Evolutionary conservation across 306 rosid species (phyloP).

Genomic region (Rosa chinensis): DNA sequence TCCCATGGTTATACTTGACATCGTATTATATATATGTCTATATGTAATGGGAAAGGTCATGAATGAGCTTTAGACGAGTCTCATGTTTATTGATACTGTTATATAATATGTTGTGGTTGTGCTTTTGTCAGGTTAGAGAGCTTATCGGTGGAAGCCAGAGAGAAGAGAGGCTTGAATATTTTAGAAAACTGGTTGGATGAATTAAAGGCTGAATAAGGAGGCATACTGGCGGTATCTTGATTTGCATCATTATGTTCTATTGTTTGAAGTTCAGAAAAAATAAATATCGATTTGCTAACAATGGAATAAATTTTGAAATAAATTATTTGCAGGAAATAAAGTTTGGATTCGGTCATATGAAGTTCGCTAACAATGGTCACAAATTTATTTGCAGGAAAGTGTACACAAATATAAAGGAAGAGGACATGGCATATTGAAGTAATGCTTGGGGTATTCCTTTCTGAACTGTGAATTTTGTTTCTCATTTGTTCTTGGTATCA

Average conservation of each 20-base stretch:
- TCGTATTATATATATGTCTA: not conserved
- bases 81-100: not conserved
- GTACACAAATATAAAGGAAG: too few relatives aligned
- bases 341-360: too few relatives aligned
- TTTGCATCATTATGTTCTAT: slow-evolving; percentile 69
- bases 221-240: slow-evolving; percentile 98
- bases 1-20: not conserved
- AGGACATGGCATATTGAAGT: too few relatives aligned
- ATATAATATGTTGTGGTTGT: not conserved
- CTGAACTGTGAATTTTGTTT: too few relatives aligned
- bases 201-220: slow-evolving; percentile 69
- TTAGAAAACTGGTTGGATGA: slow-evolving; percentile 86
- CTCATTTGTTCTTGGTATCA: too few relatives aligned
- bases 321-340: too few relatives aligned
- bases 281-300: too few relatives aligned
- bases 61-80: not conserved
- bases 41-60: not conserved
- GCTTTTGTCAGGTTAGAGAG: slow-evolving; percentile 71
- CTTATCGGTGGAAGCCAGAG: slow-evolving; percentile 99
- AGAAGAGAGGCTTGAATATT: slow-evolving; percentile 82
- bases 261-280: not conserved
- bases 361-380: too few relatives aligned
- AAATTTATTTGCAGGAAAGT: too few relatives aligned
- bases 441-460: too few relatives aligned
- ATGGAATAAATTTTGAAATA: too few relatives aligned